These are phyloP conservation scores for Combretum micranthum DNA, from an alignment of 345 rosid genomes.

Conservation along the genomic window DNA sequence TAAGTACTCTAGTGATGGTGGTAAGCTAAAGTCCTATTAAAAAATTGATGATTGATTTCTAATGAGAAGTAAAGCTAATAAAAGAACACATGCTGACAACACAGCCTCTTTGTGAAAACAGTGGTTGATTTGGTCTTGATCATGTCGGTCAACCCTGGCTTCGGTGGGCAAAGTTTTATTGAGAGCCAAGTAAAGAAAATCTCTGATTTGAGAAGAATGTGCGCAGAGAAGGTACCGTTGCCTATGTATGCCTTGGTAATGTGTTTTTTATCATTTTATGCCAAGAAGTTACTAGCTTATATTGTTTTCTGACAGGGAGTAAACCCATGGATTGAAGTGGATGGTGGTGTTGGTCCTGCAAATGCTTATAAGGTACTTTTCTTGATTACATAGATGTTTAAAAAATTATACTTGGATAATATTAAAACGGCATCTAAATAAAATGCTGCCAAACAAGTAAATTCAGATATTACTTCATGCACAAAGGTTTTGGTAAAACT, in stretches of 20 bases:
- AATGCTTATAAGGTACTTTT: constrained; percentile 83
- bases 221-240: constrained; percentile 66
- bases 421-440: too few species aligned
- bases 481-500: too few species aligned
- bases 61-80: too few species aligned
- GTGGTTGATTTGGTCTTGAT: constrained; percentile 93
- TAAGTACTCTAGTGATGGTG: too few species aligned
- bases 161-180: constrained; percentile 97
- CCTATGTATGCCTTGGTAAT: not conserved
- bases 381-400: constrained; percentile 1
- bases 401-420: not conserved
- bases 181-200: constrained; percentile 99
- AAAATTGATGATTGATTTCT: too few species aligned
- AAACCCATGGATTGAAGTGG: constrained; percentile 98
- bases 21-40: too few species aligned
- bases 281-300: not conserved
- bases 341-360: constrained; percentile 93
- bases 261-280: not conserved
- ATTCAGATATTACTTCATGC: too few species aligned
- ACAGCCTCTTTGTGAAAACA: constrained; percentile 21
- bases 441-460: too few species aligned
- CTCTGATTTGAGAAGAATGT: constrained; percentile 81
- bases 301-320: constrained; percentile 51
- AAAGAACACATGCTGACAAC: too few species aligned
- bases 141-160: constrained; percentile 99